Evolutionary conservation across 176 grass and related monocot species (phyloP), one percentile per base, ranked within the genome.

Genomic region (Pontederia crassipes): DNA sequence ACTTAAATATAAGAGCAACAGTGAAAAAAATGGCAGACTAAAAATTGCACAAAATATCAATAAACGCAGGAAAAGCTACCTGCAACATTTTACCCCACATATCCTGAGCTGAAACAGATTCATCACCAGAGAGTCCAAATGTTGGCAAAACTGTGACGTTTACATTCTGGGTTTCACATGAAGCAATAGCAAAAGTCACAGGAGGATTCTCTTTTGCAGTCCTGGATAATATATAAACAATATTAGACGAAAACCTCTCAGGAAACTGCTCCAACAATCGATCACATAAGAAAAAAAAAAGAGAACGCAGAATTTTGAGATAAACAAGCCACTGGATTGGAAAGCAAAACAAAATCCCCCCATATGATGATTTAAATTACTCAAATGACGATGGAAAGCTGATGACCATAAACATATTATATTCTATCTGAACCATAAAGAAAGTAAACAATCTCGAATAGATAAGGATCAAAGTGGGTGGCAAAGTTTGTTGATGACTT

Each of bases 151-250:
- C 81, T 6, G 91, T 87, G 40, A 96, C 86, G 61, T 78, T 87
- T 50, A 96, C 86, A 75, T 96, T 90, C 70, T 96, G 91, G 74
- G 85, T 96, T 77, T 82, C 83, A 56, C 78, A 87, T 72, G 91
- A 86, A 24, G 86, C 91, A 28, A 96, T 79, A 56, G 83, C 86
- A 84, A 96, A 96, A 66, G 91, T 96, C 55, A 96, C 91, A 67
- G 86, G 91, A 72, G 86, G 83, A 67, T 85, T 96, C 74, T 85
- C 66, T 72, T 82, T 87, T 65, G 83, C 91, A 78, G 91, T 87
- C 75, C 91, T 96, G 80, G 11, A 46, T 75, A 46, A 51, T 74
- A 64, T 62, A 45, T 14, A 58, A 32, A 72, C 45, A 12, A 73
- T 79, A 47, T 66, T 35, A 79, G 54, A 54, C 26, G 58, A 3